A percentile compares a stretch with the other conserved stretches of the same genome.
Evolutionary conservation across 148 eudicot genomes (phyloP).

Genomic region (Talinum fruticosum): DNA sequence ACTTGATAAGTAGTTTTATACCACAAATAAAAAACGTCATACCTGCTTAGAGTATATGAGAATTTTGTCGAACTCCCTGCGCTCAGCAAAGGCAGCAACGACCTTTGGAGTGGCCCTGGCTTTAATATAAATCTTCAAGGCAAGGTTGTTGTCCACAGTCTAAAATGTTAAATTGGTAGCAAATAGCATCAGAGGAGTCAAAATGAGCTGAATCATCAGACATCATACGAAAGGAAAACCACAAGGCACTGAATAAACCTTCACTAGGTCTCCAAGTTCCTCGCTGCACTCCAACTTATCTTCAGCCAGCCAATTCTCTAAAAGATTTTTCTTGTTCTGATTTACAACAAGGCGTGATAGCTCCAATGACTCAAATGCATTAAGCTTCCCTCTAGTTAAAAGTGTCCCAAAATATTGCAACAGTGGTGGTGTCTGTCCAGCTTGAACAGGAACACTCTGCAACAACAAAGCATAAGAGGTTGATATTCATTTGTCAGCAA

Average conservation of each 20-base stretch:
- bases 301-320: slow-evolving; percentile 97
- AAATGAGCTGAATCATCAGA: neutral
- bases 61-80: slow-evolving; percentile 40
- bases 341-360: slow-evolving; percentile 93
- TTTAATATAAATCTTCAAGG: slow-evolving; percentile 88
- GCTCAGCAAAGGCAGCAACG: slow-evolving; percentile 41
- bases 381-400: slow-evolving; percentile 86
- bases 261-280: slow-evolving; percentile 99
- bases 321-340: slow-evolving; percentile 91
- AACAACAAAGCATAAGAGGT: slow-evolving; percentile 20
- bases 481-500: slow-evolving; percentile 3
- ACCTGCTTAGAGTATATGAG: slow-evolving; percentile 41
- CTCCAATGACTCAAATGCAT: slow-evolving; percentile 93
- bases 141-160: slow-evolving; percentile 99
- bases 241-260: slow-evolving; percentile 40
- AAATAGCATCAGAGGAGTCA: slow-evolving; percentile 12
- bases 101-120: slow-evolving; percentile 73
- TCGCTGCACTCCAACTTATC: slow-evolving; percentile 96
- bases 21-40: neutral
- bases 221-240: neutral
- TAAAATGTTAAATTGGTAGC: slow-evolving; percentile 28
- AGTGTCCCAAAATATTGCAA: slow-evolving; percentile 95
- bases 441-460: slow-evolving; percentile 99
- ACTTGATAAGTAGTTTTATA: neutral
- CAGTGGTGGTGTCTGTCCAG: slow-evolving; percentile 96